Conservation (phyloP, 164 flowering plant species). For the Berberis vulgaris region DNA sequence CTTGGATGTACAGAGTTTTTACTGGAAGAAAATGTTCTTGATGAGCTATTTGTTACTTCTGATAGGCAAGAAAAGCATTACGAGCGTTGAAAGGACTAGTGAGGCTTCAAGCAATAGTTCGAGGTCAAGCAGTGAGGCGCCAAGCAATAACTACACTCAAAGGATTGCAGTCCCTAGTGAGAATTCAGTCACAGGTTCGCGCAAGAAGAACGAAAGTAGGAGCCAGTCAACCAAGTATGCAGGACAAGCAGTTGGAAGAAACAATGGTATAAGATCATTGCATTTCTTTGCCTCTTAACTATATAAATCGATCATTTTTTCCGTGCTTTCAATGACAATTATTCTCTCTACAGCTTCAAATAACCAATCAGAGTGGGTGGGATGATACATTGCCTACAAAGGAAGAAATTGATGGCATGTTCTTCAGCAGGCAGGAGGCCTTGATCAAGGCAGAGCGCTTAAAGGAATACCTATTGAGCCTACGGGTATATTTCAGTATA, state of each 20-base stretch:
- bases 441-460: conserved; percentile 39
- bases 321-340: neutral
- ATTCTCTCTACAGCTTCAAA: conserved; percentile 29
- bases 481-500: conserved; percentile 26
- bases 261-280: conserved; percentile 2
- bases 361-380: conserved; percentile 35
- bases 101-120: conserved; percentile 73
- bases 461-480: conserved; percentile 38
- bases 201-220: conserved; percentile 15
- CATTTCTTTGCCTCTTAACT: neutral
- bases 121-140: conserved; percentile 67
- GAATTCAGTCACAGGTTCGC: conserved; percentile 21
- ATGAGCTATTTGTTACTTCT: conserved; percentile 3
- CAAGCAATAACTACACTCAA: conserved; percentile 23
- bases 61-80: conserved; percentile 81
- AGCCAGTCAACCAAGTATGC: conserved; percentile 10
- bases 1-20: neutral
- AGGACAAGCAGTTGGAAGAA: conserved; percentile 15
- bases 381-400: conserved; percentile 45
- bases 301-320: neutral
- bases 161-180: conserved; percentile 29
- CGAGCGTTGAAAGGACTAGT: conserved; percentile 80
- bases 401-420: conserved; percentile 35
- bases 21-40: neutral
- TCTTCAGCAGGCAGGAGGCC: conserved; percentile 42